Percentiles rank a stretch among this genome's conserved stretches.
Evolutionary conservation across 306 rosid genomes (phyloP).

Genomic region (Cucumis hystrix): DNA sequence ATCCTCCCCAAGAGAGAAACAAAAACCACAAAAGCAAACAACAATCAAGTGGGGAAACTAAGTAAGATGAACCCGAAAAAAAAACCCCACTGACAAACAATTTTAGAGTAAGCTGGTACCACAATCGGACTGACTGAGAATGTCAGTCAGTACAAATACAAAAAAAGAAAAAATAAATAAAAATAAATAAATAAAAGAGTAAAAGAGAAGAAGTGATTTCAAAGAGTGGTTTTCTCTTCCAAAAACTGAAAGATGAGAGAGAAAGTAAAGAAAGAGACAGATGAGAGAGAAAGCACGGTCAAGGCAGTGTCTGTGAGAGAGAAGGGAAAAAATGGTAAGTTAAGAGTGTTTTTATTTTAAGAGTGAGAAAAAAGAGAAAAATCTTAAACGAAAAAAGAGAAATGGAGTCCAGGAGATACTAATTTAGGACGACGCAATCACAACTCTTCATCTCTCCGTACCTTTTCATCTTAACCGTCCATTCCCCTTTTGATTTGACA

Average conservation of each 20-base stretch:
- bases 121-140: conserved; percentile 43
- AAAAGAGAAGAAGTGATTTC: conserved; percentile 17
- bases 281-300: conserved; percentile 8
- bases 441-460: conserved; percentile 39
- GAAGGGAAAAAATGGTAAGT: not conserved
- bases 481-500: conserved; percentile 49
- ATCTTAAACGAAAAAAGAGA: conserved; percentile 12
- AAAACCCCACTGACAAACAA: not conserved
- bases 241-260: conserved; percentile 20
- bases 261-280: conserved; percentile 17
- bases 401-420: conserved; percentile 20
- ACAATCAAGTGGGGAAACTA: conserved; percentile 8
- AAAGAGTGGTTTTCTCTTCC: not conserved
- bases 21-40: not conserved
- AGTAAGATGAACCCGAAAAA: not conserved
- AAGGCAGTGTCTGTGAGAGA: not conserved
- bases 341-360: not conserved
- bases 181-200: not conserved
- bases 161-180: not conserved
- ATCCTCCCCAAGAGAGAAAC: conserved; percentile 21
- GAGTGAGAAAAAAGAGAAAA: not conserved
- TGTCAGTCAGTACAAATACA: conserved; percentile 14
- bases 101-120: conserved; percentile 27
- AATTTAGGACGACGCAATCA: conserved; percentile 16
- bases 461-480: conserved; percentile 17